Base-by-base conservation (phyloP, 2,329 filamentous ascomycete species). In the Colletotrichum incanum region DNA sequence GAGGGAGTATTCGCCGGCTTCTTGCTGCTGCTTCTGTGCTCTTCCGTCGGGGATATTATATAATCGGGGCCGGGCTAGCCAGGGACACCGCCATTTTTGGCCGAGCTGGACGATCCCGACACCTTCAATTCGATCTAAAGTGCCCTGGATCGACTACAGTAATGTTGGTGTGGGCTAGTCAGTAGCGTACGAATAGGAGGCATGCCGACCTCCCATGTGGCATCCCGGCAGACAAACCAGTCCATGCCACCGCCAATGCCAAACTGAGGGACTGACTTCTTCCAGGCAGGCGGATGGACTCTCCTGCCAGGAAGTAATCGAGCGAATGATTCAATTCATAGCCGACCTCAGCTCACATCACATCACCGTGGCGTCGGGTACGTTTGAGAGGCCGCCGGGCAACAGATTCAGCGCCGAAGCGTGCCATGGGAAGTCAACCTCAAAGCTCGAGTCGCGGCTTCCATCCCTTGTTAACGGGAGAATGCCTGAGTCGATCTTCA, bases 401-500 rank as follows among this genome's bases (percentile, higher is more conserved):
- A 41, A 61, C 7, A 31, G 6, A 26, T 39, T n/a, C 58, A n/a
- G 43, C 37, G 14, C 37, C 26, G 37, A 23, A 60, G 43, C 65
- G 31, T 41, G 50, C 43, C 59, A 47, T 49, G 45, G 23, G 28
- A 26, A 62, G 39, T 39, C 37, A 43, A 28, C 41, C n/a, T 37
- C 55, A 58, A 59, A 59, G 43, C 64, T 59, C 52, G 52, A 69
- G 69, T 65, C 59, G 52, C 65, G 59, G 54, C 67, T 34, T 43
- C 52, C 16, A 69, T 28, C 45, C 52, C 69, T 59, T 55, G 18
- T 47, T 60, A n/a, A 64, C 39, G 39, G 52, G 45, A 47, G 28
- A 28, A 69, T 72, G 69, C 65, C 69, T 55, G 69, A 69, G 65
- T 60, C 69, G 59, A 72, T 69, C 69, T 26, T 59, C 45, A 64